Evolutionary conservation across 1,139 yeast species (phyloP).

Genomic region (Williopsis jadinii): DNA sequence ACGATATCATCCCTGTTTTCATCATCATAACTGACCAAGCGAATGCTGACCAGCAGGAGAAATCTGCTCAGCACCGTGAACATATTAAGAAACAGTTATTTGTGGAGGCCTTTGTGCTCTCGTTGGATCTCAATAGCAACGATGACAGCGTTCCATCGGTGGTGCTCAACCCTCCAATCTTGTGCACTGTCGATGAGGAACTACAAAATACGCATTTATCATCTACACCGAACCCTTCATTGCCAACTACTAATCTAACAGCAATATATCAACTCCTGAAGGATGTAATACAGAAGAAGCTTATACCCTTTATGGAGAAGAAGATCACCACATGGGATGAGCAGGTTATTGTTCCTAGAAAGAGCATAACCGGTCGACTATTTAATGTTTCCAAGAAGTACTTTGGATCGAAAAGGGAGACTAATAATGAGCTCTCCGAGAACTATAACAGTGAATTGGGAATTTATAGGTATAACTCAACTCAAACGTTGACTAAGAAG

Average conservation of each 20-base stretch:
- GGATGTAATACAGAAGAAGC: constrained; percentile 48
- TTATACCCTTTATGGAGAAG: constrained; percentile 75
- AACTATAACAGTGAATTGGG: constrained; percentile 39
- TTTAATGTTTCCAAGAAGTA: constrained; percentile 62
- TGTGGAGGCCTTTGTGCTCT: constrained; percentile 28
- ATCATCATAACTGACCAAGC: constrained; percentile 26
- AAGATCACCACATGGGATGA: constrained; percentile 77
- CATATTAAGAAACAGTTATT: constrained; percentile 30
- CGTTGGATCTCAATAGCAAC: constrained; percentile 16
- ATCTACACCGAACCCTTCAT: constrained; percentile 5
- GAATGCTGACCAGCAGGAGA: constrained; percentile 21
- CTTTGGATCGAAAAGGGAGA: constrained; percentile 32
- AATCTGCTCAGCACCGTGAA: constrained; percentile 25
- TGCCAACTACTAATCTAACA: constrained; percentile 28
- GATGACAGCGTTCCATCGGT: constrained; percentile 13
- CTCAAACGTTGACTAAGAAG: constrained; percentile 72
- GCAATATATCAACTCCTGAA: constrained; percentile 38
- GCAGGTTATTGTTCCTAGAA: constrained; percentile 58
- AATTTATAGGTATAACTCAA: constrained; percentile 51
- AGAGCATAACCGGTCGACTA: constrained; percentile 66
- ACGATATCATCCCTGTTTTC: constrained; percentile 44
- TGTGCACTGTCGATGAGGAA: constrained; percentile 48
- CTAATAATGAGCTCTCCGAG: constrained; percentile 12
- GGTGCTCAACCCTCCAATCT: constrained; percentile 30
- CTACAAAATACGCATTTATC: constrained; percentile 28